Percentiles rank a stretch among this genome's conserved stretches.
phyloP scores from a whole-genome alignment of 192 early-diverging fungal species.

The Backusella tarrabulga region DNA sequence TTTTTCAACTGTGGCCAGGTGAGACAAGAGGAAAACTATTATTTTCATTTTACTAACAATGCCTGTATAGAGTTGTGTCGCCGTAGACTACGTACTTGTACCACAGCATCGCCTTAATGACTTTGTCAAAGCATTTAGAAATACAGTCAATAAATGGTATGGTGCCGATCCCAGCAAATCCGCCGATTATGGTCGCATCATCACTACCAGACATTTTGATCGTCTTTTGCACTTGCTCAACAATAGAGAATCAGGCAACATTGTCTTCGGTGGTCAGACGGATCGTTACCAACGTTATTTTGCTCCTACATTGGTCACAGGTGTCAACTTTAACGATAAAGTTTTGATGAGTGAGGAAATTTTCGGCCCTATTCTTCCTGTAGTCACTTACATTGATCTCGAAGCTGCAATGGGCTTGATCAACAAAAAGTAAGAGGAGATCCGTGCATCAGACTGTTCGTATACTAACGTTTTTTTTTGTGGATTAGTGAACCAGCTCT shows the following conservation, averaged over 20 bases:
- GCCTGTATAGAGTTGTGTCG: constrained; percentile 64
- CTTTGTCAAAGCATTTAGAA: constrained; percentile 49
- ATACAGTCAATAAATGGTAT: constrained; percentile 40
- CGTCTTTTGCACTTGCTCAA: constrained; percentile 56
- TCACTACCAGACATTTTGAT: constrained; percentile 60
- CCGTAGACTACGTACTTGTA: constrained; percentile 73
- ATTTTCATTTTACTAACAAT: neutral
- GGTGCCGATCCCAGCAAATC: constrained; percentile 40
- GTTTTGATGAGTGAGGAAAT: constrained; percentile 81
- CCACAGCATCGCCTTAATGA: constrained; percentile 41
- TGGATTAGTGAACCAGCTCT: constrained; percentile 18
- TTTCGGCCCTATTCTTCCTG: constrained; percentile 90
- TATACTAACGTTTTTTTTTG: neutral
- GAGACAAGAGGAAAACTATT: neutral
- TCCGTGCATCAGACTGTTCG: neutral
- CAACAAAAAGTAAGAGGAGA: constrained; percentile 34
- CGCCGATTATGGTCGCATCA: constrained; percentile 58
- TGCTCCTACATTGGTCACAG: constrained; percentile 74
- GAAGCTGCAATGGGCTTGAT: constrained; percentile 65
- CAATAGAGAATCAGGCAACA: constrained; percentile 42
- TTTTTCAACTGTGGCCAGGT: constrained; percentile 86
- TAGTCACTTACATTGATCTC: constrained; percentile 63
- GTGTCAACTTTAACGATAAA: constrained; percentile 55
- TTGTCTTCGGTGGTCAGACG: constrained; percentile 58
- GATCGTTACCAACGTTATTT: constrained; percentile 72